These are phyloP conservation scores for Durio zibethinus DNA, from an alignment of 345 rosid genomes.

Conservation along the genomic window DNA sequence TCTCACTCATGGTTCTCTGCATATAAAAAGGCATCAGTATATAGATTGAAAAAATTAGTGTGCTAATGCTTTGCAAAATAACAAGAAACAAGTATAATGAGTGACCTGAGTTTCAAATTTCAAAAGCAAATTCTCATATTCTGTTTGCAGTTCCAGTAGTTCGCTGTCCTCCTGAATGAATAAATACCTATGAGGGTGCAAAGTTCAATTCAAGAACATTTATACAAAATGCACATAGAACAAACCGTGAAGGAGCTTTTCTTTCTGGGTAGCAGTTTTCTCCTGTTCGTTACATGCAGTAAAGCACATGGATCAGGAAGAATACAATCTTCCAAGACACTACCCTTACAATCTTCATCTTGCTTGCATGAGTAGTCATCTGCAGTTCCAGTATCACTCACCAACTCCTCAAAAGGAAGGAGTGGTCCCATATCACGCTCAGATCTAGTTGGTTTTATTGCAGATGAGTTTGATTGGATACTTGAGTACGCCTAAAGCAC, in stretches of 20 bases:
- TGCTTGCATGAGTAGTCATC: slow-evolving; percentile 31
- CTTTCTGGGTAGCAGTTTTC: slow-evolving; percentile 55
- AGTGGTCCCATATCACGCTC: slow-evolving; percentile 56
- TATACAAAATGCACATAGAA: slow-evolving; percentile 28
- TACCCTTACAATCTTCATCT: slow-evolving; percentile 36
- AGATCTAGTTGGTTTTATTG: slow-evolving; percentile 37
- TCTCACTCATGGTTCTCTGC: slow-evolving; percentile 56
- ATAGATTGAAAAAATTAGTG: not conserved
- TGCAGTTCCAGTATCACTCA: slow-evolving; percentile 36
- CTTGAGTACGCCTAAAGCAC: slow-evolving; percentile 42
- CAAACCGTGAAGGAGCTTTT: slow-evolving; percentile 59
- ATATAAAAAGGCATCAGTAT: slow-evolving; percentile 7
- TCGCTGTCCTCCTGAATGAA: slow-evolving; percentile 55
- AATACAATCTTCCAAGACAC: slow-evolving; percentile 35
- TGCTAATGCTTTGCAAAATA: not conserved
- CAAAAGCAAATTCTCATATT: slow-evolving; percentile 63
- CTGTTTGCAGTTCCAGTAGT: slow-evolving; percentile 42
- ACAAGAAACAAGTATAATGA: slow-evolving; percentile 15
- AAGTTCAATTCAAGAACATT: slow-evolving; percentile 16
- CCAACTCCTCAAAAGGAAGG: slow-evolving; percentile 66
- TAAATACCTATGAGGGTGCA: slow-evolving; percentile 24
- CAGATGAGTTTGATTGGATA: slow-evolving; percentile 47
- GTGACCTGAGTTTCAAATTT: slow-evolving; percentile 66
- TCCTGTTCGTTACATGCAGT: slow-evolving; percentile 74
- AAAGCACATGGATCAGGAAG: slow-evolving; percentile 75